Percentiles rank a stretch among this genome's conserved stretches.
Conservation (phyloP, 805 yeast species). For the Candida qinlingensis region DNA sequence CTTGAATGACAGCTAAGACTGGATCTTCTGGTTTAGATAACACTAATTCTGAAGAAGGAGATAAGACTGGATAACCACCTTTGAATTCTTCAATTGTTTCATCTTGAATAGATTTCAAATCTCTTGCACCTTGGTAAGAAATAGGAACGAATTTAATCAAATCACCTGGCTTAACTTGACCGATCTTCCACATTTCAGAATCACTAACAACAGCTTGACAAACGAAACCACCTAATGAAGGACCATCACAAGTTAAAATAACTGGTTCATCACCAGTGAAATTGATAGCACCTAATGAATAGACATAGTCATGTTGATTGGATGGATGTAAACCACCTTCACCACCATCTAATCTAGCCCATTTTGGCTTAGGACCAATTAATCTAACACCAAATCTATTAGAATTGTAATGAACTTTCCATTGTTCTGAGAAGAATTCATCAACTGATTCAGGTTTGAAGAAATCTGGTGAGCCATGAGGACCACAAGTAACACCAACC, state of each 20-base stretch:
- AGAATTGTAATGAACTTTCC: slow-evolving; percentile 97
- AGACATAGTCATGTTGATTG: slow-evolving; percentile 96
- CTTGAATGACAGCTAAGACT: slow-evolving; percentile 50
- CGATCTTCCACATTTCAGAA: slow-evolving; percentile 97
- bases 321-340: slow-evolving; percentile 98
- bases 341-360: slow-evolving; percentile 97
- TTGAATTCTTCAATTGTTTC: slow-evolving; percentile 36
- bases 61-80: slow-evolving; percentile 34
- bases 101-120: slow-evolving; percentile 59
- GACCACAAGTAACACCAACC: slow-evolving; percentile 94
- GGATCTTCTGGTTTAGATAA: slow-evolving; percentile 59
- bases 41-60: slow-evolving; percentile 21
- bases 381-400: slow-evolving; percentile 94
- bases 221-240: slow-evolving; percentile 95
- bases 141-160: slow-evolving; percentile 75
- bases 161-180: slow-evolving; percentile 96
- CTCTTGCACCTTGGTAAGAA: slow-evolving; percentile 59
- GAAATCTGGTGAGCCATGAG: slow-evolving; percentile 96
- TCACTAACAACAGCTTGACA: slow-evolving; percentile 95
- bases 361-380: slow-evolving; percentile 91
- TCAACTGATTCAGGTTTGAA: slow-evolving; percentile 70
- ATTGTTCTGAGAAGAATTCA: slow-evolving; percentile 68
- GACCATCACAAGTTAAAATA: slow-evolving; percentile 94
- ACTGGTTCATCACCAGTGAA: slow-evolving; percentile 99
- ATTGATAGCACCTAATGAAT: slow-evolving; percentile 93